Conservation (phyloP, 495 filamentous ascomycete genomes). For the Penicillium turbatum region DNA sequence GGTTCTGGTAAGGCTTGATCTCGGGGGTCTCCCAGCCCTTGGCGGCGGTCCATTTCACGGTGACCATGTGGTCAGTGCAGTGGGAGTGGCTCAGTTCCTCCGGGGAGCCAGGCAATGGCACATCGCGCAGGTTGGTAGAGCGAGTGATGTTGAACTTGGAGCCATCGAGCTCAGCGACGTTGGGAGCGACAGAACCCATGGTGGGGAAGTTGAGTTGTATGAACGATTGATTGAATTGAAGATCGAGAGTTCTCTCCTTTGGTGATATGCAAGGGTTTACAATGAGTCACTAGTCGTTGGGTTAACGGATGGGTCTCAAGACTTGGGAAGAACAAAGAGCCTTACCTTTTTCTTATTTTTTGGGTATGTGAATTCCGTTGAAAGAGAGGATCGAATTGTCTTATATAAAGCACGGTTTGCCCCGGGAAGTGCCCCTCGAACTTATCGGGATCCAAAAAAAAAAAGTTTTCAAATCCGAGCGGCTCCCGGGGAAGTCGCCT, state of each 20-base stretch:
- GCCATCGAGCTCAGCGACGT: conserved; percentile 57
- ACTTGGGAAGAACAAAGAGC: neutral
- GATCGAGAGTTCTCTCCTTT: neutral
- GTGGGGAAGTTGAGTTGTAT: conserved; percentile 9
- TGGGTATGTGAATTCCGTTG: neutral
- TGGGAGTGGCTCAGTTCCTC: conserved; percentile 50
- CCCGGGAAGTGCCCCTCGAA: neutral
- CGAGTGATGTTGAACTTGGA: conserved; percentile 66
- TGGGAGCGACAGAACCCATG: conserved; percentile 37
- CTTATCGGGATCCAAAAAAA: neutral
- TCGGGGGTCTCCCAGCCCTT: conserved; percentile 75
- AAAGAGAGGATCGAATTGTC: neutral
- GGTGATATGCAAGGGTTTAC: neutral
- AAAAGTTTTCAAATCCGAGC: conserved; percentile 5
- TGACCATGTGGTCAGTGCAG: conserved; percentile 91
- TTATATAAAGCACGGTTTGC: conserved; percentile 7
- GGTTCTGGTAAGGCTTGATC: conserved; percentile 72
- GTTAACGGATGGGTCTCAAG: neutral
- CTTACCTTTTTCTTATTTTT: neutral
- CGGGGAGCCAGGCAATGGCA: conserved; percentile 57
- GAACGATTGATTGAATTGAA: neutral
- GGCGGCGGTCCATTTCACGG: conserved; percentile 60
- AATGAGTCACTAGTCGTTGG: conserved; percentile 15
- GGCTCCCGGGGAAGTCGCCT: neutral
- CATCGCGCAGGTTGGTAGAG: conserved; percentile 60